Evolutionary conservation across 208 protist genomes (phyloP).

Genomic region (Acanthamoeba lenticulata): DNA sequence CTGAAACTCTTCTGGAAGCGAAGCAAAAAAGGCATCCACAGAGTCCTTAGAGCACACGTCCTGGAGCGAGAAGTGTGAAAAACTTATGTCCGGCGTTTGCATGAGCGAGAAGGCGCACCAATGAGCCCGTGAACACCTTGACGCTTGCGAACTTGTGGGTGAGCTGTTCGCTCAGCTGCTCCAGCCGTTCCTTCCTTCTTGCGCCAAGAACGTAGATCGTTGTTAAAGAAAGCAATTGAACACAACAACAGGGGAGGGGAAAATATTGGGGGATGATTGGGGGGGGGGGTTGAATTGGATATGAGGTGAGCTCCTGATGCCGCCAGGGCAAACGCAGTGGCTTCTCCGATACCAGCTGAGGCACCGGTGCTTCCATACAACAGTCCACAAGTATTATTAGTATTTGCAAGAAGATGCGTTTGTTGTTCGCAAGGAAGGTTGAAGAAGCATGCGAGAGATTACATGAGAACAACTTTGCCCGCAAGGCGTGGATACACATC

Average conservation of each 20-base stretch:
- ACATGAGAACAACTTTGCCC: slow-evolving; percentile 1
- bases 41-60: slow-evolving; percentile 10
- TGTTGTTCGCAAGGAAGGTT: too few species aligned
- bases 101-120: background rate
- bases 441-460: too few species aligned
- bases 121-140: background rate
- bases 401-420: too few species aligned
- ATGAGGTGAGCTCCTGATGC: background rate
- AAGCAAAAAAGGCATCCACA: background rate
- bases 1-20: background rate
- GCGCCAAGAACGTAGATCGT: background rate
- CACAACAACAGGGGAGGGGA: background rate
- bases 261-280: background rate
- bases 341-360: background rate
- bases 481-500: background rate
- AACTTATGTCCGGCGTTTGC: too few species aligned
- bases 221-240: background rate
- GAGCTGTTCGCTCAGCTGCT: background rate
- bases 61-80: background rate
- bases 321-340: background rate
- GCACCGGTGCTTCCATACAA: slow-evolving; percentile 24
- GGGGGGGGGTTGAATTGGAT: background rate
- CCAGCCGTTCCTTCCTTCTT: background rate
- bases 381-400: too few species aligned
- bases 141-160: background rate